Evolutionary conservation across 805 yeast species (phyloP), one percentile per base, ranked within the genome.

Genomic region (Wickerhamomyces bisporus): DNA sequence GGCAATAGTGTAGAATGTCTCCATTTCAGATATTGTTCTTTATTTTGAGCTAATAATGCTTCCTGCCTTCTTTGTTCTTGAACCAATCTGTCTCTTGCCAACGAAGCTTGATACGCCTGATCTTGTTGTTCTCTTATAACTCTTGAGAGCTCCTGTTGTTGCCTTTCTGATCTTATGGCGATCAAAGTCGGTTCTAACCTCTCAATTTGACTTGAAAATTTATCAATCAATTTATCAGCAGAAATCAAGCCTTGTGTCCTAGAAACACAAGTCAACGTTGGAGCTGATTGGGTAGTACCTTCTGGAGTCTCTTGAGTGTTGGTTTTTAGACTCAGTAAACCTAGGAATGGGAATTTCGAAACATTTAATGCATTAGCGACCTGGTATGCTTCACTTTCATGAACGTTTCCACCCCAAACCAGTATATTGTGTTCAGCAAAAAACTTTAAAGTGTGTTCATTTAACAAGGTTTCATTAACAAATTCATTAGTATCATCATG

Each of bases 371-470:
- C 77, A 52, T 83, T 80, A 0, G 95, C 83, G 13, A 87, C 79
- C 50, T 86, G 95, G 53, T 76, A 79, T 1, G 91, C 86, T 58
- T 91, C 98, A 16, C 88, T 77, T 40, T 79, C 78, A n/a, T 74
- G 71, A 18, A 83, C 75, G 53, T 86, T 81, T 8, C 96, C 96
- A 30, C 89, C 95, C 98, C 98, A 91, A 2, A 86, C 61, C 3
- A 86, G 47, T 2, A 81, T 56, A 32, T 84, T 71, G 33, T 70
- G 71, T 16, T 73, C 71, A 16, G 61, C 62, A 37, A 77, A 53
- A 49, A 70, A 65, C 26, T 65, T 58, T 12, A 74, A 61, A 38
- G 85, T 76, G 19, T 57, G 59, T 3, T 67, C 70, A 41, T 74
- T 66, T 30, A 78, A 62, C 33, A 87, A 56, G 3, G 86, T 70